These are phyloP conservation scores for Desmodesmus armatus DNA, from an alignment of 139 green algal genomes.

Conservation along the genomic window DNA sequence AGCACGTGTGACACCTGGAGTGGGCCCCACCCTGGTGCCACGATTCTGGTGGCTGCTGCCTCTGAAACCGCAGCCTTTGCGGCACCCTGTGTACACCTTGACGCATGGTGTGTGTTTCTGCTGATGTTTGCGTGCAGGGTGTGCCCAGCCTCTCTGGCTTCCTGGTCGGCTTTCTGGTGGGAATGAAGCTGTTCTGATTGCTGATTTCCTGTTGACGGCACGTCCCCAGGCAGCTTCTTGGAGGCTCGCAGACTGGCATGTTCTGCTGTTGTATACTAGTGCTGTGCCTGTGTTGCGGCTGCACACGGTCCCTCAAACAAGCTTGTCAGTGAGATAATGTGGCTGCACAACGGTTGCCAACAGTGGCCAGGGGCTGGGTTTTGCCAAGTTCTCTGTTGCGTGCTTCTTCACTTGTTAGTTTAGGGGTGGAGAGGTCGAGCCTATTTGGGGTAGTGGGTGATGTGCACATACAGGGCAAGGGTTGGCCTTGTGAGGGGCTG, in stretches of 20 bases:
- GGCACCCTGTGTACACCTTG: no score
- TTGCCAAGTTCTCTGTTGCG: no score
- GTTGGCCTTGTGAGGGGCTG: no score
- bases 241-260: not conserved
- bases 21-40: no score
- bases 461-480: no score
- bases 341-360: not conserved
- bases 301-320: not conserved
- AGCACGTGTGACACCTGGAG: no score
- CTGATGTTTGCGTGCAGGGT: constrained; percentile 5
- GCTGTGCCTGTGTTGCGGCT: not conserved
- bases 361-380: no score
- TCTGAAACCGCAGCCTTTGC: no score
- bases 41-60: no score
- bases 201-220: not conserved
- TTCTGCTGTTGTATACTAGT: not conserved
- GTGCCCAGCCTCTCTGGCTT: constrained; percentile 42
- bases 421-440: no score
- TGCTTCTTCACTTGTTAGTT: no score
- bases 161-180: constrained; percentile 32
- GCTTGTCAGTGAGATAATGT: not conserved
- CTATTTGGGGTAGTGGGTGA: no score
- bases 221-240: not conserved
- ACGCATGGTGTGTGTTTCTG: not conserved
- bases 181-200: constrained; percentile 36